These are phyloP conservation scores for Globisporangium echinulatum DNA, from an alignment of 352 stramenopile genomes.

Conservation along the genomic window DNA sequence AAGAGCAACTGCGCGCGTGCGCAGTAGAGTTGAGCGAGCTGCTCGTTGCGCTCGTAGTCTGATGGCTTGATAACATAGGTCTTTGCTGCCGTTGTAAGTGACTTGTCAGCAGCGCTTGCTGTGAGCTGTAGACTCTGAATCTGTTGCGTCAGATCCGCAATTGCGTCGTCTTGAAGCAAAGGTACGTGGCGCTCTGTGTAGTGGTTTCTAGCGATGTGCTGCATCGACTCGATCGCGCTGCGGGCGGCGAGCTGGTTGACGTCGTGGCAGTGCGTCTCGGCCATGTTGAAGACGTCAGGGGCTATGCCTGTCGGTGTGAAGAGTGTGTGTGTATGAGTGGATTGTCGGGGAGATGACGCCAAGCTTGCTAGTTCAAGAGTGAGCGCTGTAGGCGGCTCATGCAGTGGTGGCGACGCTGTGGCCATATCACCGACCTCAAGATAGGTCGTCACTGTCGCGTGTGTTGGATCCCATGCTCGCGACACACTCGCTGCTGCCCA, in stretches of 20 bases:
- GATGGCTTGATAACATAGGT: background rate
- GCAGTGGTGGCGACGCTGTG: no score
- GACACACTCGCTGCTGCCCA: no score
- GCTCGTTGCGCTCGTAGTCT: slow-evolving; percentile 4
- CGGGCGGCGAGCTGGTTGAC: slow-evolving; percentile 6
- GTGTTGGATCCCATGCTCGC: no score
- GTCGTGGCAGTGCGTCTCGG: slow-evolving; percentile 1
- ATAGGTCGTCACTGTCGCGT: no score
- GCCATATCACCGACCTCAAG: no score
- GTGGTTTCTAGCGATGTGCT: background rate
- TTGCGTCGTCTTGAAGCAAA: slow-evolving; percentile 2
- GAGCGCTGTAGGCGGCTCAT: no score
- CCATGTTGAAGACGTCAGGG: background rate
- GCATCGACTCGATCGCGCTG: background rate
- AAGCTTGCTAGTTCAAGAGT: no score
- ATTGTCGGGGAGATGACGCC: no score
- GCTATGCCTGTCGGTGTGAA: background rate
- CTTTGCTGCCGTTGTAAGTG: background rate
- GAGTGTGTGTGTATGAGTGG: background rate
- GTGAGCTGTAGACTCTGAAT: slow-evolving; percentile 6
- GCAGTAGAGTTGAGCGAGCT: slow-evolving; percentile 24
- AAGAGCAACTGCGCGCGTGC: slow-evolving; percentile 30
- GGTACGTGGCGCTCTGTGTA: background rate
- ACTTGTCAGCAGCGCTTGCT: background rate
- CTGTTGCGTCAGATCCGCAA: slow-evolving; percentile 7